Percentiles rank a stretch among this genome's conserved stretches.
Conservation (phyloP, 2,329 filamentous ascomycete species). For the Fusarium veterinarium region DNA sequence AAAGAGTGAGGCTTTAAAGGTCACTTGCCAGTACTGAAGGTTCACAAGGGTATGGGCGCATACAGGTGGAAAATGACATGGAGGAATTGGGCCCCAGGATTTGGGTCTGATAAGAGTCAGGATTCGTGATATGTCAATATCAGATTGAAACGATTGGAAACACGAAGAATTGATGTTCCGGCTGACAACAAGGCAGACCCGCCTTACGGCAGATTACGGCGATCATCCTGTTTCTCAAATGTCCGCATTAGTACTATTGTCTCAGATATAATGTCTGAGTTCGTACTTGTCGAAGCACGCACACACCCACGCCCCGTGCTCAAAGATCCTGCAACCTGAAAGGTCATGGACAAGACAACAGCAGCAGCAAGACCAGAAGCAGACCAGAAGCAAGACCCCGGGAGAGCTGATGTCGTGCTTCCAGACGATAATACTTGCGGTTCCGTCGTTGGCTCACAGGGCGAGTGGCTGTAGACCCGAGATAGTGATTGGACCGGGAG, state of each 20-base stretch:
- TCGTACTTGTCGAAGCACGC: neutral
- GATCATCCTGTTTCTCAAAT: slow-evolving; percentile 29
- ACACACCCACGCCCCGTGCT: slow-evolving; percentile 22
- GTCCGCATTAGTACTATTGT: slow-evolving; percentile 11
- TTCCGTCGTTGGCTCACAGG: slow-evolving; percentile 37
- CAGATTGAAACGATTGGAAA: slow-evolving; percentile 4
- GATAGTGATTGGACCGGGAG: slow-evolving; percentile 33
- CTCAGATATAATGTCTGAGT: slow-evolving; percentile 42
- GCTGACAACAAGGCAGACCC: neutral
- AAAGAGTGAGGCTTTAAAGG: neutral
- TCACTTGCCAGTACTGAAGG: neutral
- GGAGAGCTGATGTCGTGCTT: slow-evolving; percentile 30
- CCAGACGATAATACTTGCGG: slow-evolving; percentile 44
- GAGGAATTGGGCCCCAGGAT: neutral
- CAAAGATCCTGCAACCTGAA: slow-evolving; percentile 37
- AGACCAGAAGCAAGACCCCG: slow-evolving; percentile 22
- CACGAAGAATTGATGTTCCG: slow-evolving; percentile 2
- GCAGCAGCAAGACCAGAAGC: neutral
- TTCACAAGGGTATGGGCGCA: neutral
- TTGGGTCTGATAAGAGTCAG: neutral
- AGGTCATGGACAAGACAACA: neutral
- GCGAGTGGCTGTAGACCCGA: slow-evolving; percentile 40
- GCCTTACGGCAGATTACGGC: neutral
- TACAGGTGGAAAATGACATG: neutral
- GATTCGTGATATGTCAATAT: neutral